These are phyloP conservation scores for Hortaea sp. DNA, from an alignment of 2,329 filamentous ascomycete species.

Conservation along the genomic window DNA sequence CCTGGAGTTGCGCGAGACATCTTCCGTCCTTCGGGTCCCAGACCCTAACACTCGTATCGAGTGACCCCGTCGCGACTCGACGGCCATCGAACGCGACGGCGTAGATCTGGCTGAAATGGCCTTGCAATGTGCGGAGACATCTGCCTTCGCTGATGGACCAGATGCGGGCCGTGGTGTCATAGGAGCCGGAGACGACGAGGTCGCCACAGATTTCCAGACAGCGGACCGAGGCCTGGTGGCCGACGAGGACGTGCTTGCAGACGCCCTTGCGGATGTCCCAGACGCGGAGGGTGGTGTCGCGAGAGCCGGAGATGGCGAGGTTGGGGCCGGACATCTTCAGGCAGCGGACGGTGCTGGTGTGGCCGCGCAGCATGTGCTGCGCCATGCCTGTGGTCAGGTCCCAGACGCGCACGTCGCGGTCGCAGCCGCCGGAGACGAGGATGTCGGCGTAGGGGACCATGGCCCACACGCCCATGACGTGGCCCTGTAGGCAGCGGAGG, in stretches of 20 bases:
- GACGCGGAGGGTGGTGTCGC: constrained; percentile 86
- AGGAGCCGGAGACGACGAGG: constrained; percentile 94
- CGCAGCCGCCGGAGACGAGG: constrained; percentile 90
- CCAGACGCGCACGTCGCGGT: constrained; percentile 95
- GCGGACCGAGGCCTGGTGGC: constrained; percentile 89
- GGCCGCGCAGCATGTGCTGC: constrained; percentile 76
- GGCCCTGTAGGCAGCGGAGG: constrained; percentile 80
- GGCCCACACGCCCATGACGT: constrained; percentile 99
- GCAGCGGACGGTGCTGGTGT: constrained; percentile 93
- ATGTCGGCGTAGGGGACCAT: constrained; percentile 98
- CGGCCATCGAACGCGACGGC: constrained; percentile 95
- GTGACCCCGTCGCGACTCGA: constrained; percentile 84
- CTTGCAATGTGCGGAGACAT: constrained; percentile 79
- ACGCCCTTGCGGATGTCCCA: constrained; percentile 87
- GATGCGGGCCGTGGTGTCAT: constrained; percentile 91
- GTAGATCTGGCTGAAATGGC: constrained; percentile 98
- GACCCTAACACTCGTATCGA: constrained; percentile 93
- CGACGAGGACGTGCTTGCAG: constrained; percentile 84
- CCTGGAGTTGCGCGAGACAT: constrained; percentile 85
- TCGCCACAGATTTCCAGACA: constrained; percentile 95
- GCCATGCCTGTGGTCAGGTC: constrained; percentile 77
- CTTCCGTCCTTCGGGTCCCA: constrained; percentile 60
- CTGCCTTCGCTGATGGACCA: constrained; percentile 97
- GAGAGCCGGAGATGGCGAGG: constrained; percentile 90
- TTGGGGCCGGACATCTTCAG: constrained; percentile 93